phyloP scores from a whole-genome alignment of 306 rosid species.

The Benincasa hispida region DNA sequence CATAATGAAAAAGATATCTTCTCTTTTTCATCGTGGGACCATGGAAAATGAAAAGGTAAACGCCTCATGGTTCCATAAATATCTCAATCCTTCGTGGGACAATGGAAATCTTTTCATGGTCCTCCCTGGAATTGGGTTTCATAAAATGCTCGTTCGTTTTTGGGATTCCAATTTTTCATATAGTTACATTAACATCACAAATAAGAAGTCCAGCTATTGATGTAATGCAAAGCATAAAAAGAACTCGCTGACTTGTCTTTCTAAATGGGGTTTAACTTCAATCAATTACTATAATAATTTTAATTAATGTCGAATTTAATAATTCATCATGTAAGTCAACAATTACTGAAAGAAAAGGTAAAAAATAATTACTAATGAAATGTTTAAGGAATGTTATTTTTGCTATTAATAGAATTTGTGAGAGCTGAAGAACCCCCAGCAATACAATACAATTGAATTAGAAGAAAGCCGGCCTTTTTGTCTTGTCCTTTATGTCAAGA shows the following conservation, averaged over 20 bases:
- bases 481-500: not conserved
- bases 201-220: not conserved
- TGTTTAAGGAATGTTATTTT: not conserved
- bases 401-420: not conserved
- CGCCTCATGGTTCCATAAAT: not conserved
- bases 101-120: not conserved
- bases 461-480: not conserved
- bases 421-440: not conserved
- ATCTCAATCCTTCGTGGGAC: not conserved
- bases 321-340: not conserved
- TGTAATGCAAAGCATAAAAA: not conserved
- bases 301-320: not conserved
- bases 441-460: not conserved
- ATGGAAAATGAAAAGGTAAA: not conserved
- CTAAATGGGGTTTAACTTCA: not conserved
- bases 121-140: not conserved
- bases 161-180: not conserved
- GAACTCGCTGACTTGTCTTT: not conserved
- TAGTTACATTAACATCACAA: not conserved
- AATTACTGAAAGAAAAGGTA: not conserved
- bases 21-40: not conserved
- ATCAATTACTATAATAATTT: not conserved
- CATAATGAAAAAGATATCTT: not conserved
- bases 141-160: not conserved
- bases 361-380: not conserved